These are phyloP conservation scores for Coniella vitis DNA, from an alignment of 2,329 filamentous ascomycete genomes.

Conservation along the genomic window DNA sequence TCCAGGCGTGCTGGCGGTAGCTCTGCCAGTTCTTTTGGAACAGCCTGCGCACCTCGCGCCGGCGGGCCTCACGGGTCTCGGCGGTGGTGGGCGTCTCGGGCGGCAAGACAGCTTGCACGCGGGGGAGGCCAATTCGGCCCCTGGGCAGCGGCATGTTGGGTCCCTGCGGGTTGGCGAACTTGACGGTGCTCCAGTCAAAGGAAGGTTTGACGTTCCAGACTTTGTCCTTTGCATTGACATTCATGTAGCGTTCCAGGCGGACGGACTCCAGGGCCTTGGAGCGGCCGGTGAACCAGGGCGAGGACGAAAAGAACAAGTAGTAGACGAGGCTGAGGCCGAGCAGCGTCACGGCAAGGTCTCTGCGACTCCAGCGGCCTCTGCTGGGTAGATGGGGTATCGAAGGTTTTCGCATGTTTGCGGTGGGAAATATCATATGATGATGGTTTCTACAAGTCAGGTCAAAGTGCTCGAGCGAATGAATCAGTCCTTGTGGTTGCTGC, in stretches of 20 bases:
- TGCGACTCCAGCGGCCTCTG: constrained; percentile 2
- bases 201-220: constrained; percentile 21
- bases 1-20: constrained; percentile 41
- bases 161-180: constrained; percentile 21
- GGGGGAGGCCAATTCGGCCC: constrained; percentile 21
- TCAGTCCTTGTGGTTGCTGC: no score
- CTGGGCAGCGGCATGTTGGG: constrained; percentile 22
- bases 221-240: constrained; percentile 17
- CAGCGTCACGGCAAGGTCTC: constrained; percentile 4
- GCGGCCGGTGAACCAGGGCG: not conserved
- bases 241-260: constrained; percentile 27
- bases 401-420: not conserved
- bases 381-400: constrained; percentile 1
- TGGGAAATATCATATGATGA: not conserved
- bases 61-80: constrained; percentile 24
- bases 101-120: constrained; percentile 27
- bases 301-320: constrained; percentile 4
- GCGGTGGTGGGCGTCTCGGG: constrained; percentile 20
- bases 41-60: constrained; percentile 26
- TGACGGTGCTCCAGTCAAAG: constrained; percentile 32
- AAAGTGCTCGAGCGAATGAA: no score
- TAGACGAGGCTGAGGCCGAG: constrained; percentile 9
- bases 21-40: constrained; percentile 35
- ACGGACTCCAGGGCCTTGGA: not conserved
- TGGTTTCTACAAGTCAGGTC: no score